Percentiles rank a stretch among this genome's conserved stretches.
Evolutionary conservation across 1,139 yeast species (phyloP).

Genomic region (Yamadazyma triangularis): DNA sequence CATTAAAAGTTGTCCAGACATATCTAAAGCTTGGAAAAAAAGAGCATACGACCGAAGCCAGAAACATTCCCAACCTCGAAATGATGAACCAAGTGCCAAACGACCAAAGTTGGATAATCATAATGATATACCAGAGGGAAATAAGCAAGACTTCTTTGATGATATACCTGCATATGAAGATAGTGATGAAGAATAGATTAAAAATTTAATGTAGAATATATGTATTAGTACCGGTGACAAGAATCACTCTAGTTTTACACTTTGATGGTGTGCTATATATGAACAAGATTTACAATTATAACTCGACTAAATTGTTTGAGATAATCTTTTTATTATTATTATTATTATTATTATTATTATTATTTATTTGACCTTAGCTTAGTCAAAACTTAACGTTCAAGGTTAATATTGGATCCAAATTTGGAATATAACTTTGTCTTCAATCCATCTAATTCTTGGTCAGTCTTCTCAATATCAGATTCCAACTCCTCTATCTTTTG

Average conservation of each 20-base stretch:
- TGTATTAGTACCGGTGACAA: too few species aligned
- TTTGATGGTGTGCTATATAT: too few species aligned
- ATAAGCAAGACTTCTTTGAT: conserved; percentile 18
- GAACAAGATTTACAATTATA: too few species aligned
- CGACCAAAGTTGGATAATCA: too few species aligned
- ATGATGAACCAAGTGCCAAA: conserved; percentile 9
- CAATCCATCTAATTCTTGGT: conserved; percentile 51
- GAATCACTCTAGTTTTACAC: too few species aligned
- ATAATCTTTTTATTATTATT: too few species aligned
- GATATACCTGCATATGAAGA: conserved; percentile 43
- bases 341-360: too few species aligned
- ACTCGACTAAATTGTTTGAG: too few species aligned
- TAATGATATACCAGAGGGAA: too few species aligned
- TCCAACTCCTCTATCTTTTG: conserved; percentile 45
- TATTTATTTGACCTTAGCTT: too few species aligned
- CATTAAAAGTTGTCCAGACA: conserved; percentile 36
- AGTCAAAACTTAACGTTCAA: conserved; percentile 61
- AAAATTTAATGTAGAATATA: too few species aligned
- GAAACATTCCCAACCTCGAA: conserved; percentile 5
- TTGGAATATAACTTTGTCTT: conserved; percentile 79
- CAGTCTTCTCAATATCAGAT: conserved; percentile 45
- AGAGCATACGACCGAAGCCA: conserved; percentile 26
- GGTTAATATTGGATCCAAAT: conserved; percentile 84
- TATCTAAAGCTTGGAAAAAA: conserved; percentile 32
- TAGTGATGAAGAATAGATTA: conserved; percentile 39